Base-by-base conservation (phyloP, 139 green algal species). In the Haematococcus lacustris region DNA sequence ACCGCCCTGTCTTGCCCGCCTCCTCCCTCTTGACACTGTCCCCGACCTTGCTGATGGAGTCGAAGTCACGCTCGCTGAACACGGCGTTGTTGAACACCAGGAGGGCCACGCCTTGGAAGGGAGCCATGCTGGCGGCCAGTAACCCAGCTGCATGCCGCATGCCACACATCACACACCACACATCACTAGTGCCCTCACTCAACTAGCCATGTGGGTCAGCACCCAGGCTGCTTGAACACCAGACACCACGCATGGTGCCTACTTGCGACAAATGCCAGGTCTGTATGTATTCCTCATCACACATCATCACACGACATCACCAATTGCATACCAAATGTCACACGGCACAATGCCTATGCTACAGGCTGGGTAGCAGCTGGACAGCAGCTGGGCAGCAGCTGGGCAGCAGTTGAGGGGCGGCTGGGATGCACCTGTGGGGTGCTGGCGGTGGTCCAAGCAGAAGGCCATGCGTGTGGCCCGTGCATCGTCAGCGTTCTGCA, bases 401-500 rank as follows among this genome's bases (percentile, higher is more conserved):
- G n/a, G n/a, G n/a, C n/a, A n/a, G n/a, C n/a, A n/a, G n/a, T n/a
- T n/a, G n/a, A n/a, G n/a, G n/a, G n/a, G n/a, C n/a, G n/a, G n/a
- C n/a, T n/a, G n/a, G n/a, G n/a, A n/a, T n/a, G n/a, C 17, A 78
- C 80, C 77, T 76, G 77, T 77, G 26, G 41, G 41, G 51, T 79
- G 73, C 38, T 74, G 69, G 7, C 81, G 69, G 17, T 73, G 43
- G 68, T 92, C 87, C 38, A 90, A 63, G 66, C 80, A 87, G 70
- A 92, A 88, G 28, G 63, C 75, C 32, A 92, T 71, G 1, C 38
- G 69, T 1, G 63, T 79, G 0, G 87, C 87, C 1, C 77, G 72
- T 1, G 87, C 85, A 68, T 92, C 87, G 41, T 92, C 87, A 0
- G 85, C 87, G 67, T 90, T 92, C 81, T 91, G 78, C 61, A 72